Conservation (phyloP, 371 early-diverging fungal genomes). For the Mortierella sp. region DNA sequence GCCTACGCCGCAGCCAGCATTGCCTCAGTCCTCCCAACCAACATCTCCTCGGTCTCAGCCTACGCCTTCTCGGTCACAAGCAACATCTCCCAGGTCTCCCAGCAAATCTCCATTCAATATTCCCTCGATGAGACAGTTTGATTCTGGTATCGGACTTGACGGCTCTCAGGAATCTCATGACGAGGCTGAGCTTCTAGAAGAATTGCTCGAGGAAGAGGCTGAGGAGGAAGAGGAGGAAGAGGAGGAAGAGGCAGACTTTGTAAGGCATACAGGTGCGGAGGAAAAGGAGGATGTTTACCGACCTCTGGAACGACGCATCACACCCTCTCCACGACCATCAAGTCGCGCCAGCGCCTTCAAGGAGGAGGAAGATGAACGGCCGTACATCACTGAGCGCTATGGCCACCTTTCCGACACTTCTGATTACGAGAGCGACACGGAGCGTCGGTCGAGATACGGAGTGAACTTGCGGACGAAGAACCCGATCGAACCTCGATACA, state of each 20-base stretch:
- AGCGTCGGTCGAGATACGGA: conserved; percentile 3
- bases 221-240: conserved; percentile 10
- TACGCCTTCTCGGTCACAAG: neutral
- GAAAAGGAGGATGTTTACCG: neutral
- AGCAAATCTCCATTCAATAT: conserved; percentile 14
- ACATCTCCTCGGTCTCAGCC: conserved; percentile 8
- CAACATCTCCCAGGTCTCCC: neutral
- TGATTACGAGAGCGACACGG: conserved; percentile 18
- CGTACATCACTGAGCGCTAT: conserved; percentile 6
- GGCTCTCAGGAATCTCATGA: conserved; percentile 21
- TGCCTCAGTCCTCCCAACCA: neutral
- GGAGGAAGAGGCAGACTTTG: neutral
- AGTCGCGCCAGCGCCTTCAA: too few relatives aligned
- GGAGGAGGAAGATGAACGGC: neutral
- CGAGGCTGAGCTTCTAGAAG: neutral
- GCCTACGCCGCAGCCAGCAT: neutral
- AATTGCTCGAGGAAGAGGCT: neutral
- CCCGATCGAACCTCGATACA: neutral
- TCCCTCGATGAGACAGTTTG: conserved; percentile 37
- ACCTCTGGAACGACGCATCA: neutral
- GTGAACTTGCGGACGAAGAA: neutral
- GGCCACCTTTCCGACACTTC: neutral
- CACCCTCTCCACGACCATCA: conserved; percentile 2
- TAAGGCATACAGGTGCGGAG: neutral
- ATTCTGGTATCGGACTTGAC: conserved; percentile 37